These are phyloP conservation scores for Metschnikowia borealis DNA, from an alignment of 805 yeast species.

Conservation along the genomic window DNA sequence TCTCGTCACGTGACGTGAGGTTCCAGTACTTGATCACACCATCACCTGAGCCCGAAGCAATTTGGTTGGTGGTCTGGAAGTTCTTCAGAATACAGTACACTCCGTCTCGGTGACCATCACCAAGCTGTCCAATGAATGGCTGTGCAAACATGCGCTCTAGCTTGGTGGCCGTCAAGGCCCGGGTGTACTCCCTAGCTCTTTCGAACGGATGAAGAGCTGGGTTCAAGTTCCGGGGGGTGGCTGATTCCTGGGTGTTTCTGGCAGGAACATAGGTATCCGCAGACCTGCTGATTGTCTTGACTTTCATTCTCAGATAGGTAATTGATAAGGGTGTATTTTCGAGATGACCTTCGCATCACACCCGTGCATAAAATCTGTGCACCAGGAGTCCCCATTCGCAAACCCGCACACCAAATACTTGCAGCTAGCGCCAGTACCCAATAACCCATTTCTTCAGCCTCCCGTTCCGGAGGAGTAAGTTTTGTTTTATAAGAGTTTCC, in stretches of 20 bases:
- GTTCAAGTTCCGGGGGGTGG: constrained; percentile 82
- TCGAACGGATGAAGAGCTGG: constrained; percentile 97
- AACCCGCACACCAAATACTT: not conserved
- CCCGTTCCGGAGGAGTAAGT: not conserved
- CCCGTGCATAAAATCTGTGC: not conserved
- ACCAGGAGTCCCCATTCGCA: not conserved
- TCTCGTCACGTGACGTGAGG: constrained; percentile 70
- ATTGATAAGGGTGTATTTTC: not conserved
- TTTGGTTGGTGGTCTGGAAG: constrained; percentile 58
- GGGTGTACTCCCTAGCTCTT: constrained; percentile 92
- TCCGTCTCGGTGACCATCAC: constrained; percentile 93
- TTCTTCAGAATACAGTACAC: constrained; percentile 84
- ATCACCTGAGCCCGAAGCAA: constrained; percentile 94
- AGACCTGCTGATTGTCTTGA: constrained; percentile 84
- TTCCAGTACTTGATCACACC: constrained; percentile 96
- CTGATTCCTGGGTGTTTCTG: constrained; percentile 80
- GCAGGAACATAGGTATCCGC: constrained; percentile 92
- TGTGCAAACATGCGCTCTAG: constrained; percentile 96
- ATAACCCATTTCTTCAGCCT: no score
- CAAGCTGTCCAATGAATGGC: constrained; percentile 93
- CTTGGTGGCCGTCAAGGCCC: constrained; percentile 92
- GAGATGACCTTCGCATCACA: constrained; percentile 4
- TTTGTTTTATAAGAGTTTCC: no score
- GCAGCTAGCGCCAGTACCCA: not conserved
- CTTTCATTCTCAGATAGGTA: constrained; percentile 49